Percentiles rank a stretch among this genome's conserved stretches.
Evolutionary conservation across 257 asterid species (phyloP).

Genomic region (Knoxia roxburghii): DNA sequence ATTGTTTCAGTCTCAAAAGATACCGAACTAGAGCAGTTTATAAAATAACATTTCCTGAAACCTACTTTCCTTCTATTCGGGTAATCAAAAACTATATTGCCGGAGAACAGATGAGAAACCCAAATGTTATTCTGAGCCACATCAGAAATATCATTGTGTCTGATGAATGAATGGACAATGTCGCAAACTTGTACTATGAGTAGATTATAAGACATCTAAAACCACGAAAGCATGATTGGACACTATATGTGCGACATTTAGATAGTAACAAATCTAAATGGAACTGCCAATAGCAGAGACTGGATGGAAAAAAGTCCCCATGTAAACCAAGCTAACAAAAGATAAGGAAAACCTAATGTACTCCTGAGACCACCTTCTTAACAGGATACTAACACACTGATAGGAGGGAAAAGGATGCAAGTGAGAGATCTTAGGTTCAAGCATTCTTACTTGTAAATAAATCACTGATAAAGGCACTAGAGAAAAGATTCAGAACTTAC

Average conservation of each 20-base stretch:
- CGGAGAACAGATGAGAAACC: background rate
- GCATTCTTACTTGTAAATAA: no score
- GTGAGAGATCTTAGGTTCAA: no score
- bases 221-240: background rate
- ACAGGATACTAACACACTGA: background rate
- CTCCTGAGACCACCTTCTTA: background rate
- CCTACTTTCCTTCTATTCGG: no score
- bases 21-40: background rate
- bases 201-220: no score
- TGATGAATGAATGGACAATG: no score
- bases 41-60: no score
- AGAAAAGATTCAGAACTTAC: constrained; percentile 42
- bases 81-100: background rate
- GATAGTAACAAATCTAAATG: background rate
- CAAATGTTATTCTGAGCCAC: background rate
- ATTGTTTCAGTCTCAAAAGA: background rate
- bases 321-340: background rate
- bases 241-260: background rate
- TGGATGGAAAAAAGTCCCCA: background rate
- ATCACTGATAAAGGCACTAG: background rate
- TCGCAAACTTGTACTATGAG: no score
- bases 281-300: background rate
- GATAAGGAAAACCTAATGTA: background rate
- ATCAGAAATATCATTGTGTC: no score
- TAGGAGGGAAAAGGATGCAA: no score